phyloP scores from a whole-genome alignment of 192 early-diverging fungal genomes.

The Chytriomyces confervae region DNA sequence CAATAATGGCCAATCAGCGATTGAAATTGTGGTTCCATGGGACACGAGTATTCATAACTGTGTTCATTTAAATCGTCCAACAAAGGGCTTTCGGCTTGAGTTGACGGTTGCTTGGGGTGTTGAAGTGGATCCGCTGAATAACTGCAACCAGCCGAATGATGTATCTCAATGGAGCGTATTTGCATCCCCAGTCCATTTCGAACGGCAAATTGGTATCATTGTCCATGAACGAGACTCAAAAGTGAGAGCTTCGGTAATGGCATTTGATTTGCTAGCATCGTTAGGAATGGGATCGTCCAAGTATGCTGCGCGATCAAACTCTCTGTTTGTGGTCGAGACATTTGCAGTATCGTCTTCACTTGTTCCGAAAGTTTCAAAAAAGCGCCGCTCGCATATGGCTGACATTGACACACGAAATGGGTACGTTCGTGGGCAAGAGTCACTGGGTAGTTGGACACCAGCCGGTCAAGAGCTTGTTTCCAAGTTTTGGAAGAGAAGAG shows the following conservation, averaged over 20 bases:
- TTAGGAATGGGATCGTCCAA: constrained; percentile 12
- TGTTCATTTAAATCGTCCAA: constrained; percentile 35
- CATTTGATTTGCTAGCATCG: constrained; percentile 12
- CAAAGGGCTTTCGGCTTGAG: constrained; percentile 23
- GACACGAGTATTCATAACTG: constrained; percentile 40
- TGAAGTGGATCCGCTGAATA: constrained; percentile 36
- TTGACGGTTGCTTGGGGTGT: constrained; percentile 39
- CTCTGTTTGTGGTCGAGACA: constrained; percentile 28
- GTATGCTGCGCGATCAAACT: constrained; percentile 11
- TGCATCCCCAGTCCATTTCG: constrained; percentile 30
- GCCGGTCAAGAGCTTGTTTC: constrained; percentile 31
- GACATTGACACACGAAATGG: constrained; percentile 28
- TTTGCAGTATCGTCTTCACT: constrained; percentile 22
- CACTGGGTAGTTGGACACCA: constrained; percentile 41
- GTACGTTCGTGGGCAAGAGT: constrained; percentile 50
- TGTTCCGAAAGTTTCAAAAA: constrained; percentile 9
- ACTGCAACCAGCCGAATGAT: background rate
- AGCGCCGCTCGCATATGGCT: background rate
- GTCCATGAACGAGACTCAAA: constrained; percentile 40
- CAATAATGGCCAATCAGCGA: constrained; percentile 33
- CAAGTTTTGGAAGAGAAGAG: constrained; percentile 30
- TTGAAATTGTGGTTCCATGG: constrained; percentile 45
- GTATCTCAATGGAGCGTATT: constrained; percentile 34
- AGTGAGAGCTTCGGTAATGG: constrained; percentile 22
- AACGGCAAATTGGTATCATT: constrained; percentile 30